These are phyloP conservation scores for Blakeslea trispora DNA, from an alignment of 371 early-diverging fungal species.

Conservation along the genomic window DNA sequence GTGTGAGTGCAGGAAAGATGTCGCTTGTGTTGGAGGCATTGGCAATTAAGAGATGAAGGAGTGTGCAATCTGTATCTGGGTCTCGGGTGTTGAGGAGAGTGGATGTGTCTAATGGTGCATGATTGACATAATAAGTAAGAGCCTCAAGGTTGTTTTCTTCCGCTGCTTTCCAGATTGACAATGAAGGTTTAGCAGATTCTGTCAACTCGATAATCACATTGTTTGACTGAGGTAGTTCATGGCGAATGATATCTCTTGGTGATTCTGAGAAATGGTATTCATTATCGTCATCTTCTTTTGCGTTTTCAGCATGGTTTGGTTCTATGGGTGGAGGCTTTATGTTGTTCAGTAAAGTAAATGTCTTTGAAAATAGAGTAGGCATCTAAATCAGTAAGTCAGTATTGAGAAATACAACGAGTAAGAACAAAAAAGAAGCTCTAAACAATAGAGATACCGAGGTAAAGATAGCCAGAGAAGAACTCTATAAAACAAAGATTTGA, in stretches of 20 bases:
- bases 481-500: background rate
- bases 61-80: constrained; percentile 50
- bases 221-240: background rate
- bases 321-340: constrained; percentile 22
- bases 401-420: constrained; percentile 2
- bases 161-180: constrained; percentile 36
- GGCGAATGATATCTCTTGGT: background rate
- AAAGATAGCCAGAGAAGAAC: too few species aligned
- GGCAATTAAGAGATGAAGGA: constrained; percentile 43
- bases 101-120: constrained; percentile 9
- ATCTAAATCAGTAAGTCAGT: constrained; percentile 7
- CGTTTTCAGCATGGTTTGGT: background rate
- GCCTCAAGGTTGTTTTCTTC: constrained; percentile 21
- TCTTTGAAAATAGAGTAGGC: constrained; percentile 26
- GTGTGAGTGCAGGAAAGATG: constrained; percentile 30
- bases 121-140: constrained; percentile 11
- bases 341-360: constrained; percentile 26
- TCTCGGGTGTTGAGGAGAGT: constrained; percentile 52
- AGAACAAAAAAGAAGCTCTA: background rate
- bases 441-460: background rate
- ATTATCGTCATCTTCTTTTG: background rate
- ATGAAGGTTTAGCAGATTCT: constrained; percentile 7
- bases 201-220: constrained; percentile 1
- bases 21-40: constrained; percentile 18
- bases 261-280: too few species aligned